A percentile compares a stretch with the other conserved stretches of the same genome.
Evolutionary conservation across 805 yeast genomes (phyloP).

Genomic region (Suhomyces sp.): DNA sequence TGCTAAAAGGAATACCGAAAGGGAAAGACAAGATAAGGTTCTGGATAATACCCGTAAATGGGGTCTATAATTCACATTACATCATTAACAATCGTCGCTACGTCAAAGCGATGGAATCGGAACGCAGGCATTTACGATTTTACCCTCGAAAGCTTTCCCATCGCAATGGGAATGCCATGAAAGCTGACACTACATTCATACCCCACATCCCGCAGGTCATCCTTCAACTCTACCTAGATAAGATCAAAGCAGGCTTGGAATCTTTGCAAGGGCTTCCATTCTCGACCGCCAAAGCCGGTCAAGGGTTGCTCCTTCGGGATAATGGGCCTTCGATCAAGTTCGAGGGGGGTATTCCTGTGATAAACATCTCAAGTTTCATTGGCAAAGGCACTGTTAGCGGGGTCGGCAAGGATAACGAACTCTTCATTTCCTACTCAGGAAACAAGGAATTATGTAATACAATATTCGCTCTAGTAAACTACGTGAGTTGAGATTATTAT

Average conservation of each 20-base stretch:
- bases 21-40: too few species aligned
- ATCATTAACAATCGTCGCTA: conserved; percentile 23
- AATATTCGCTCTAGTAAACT: conserved; percentile 1
- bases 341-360: conserved; percentile 9
- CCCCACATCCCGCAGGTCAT: conserved; percentile 12
- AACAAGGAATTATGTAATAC: conserved; percentile 15
- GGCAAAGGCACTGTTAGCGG: too few species aligned
- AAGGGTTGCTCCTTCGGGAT: conserved; percentile 3
- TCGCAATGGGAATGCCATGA: conserved; percentile 6
- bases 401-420: conserved; percentile 11
- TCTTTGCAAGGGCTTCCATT: conserved; percentile 9
- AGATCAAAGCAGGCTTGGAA: conserved; percentile 12
- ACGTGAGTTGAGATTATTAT: not conserved
- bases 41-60: conserved; percentile 10
- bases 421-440: conserved; percentile 15
- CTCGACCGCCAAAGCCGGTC: too few species aligned
- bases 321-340: conserved; percentile 14
- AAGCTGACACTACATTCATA: conserved; percentile 8
- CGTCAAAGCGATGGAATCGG: conserved; percentile 16
- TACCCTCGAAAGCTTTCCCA: conserved; percentile 27
- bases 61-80: conserved; percentile 23
- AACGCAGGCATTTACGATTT: conserved; percentile 20
- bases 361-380: conserved; percentile 14
- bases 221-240: conserved; percentile 11
- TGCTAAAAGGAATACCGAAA: not conserved